Base-by-base conservation (phyloP, 768 basidiomycete species). In the Xanthoconium stramineum region DNA sequence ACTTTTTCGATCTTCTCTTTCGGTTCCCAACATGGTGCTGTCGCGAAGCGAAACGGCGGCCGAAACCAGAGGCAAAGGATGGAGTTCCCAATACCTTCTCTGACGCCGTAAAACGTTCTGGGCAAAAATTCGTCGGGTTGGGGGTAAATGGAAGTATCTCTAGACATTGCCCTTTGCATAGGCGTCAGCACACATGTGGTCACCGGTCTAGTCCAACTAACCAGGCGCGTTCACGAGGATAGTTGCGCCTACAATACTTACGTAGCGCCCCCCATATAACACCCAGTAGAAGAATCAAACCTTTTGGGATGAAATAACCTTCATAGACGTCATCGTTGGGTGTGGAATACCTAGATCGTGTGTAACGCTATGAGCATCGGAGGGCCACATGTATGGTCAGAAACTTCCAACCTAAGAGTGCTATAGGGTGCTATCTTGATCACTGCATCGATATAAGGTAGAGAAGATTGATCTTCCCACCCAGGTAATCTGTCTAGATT, bases 241-340 rank as follows among this genome's bases (percentile, higher is more conserved):
- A 6, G 53, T 56, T 13, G 60, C 42, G 36, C 42, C 50, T 52
- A 6, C 19, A 50, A 33, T 29, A 42, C 24, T 5, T 8, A 33
- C n/a, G 43, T 49, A 56, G 20, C 15, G 32, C 15, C 39, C 24
- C 17, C n/a, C n/a, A 6, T 8, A 32, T 2, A 5, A 3, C 19
- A 17, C 20, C 15, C 13, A 9, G 14, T 28, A 50, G 17, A 14
- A 15, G 24, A 15, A 14, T 9, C 14, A 24, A 37, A 53, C 51
- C 51, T 56, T 74, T 74, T 9, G 83, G 83, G 46, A 85, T 84
- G 12, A 76, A 61, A 52, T 80, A 78, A 8, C 24, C 14, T 35
- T 37, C 19, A 36, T 24, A 37, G 35, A 36, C 19, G n/a, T 47
- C 78, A 47, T 77, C 74, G 39, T 73, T 56, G 2, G 6, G 11